phyloP scores from a whole-genome alignment of 179 eudicot species.

The Amaranthus tricolor region DNA sequence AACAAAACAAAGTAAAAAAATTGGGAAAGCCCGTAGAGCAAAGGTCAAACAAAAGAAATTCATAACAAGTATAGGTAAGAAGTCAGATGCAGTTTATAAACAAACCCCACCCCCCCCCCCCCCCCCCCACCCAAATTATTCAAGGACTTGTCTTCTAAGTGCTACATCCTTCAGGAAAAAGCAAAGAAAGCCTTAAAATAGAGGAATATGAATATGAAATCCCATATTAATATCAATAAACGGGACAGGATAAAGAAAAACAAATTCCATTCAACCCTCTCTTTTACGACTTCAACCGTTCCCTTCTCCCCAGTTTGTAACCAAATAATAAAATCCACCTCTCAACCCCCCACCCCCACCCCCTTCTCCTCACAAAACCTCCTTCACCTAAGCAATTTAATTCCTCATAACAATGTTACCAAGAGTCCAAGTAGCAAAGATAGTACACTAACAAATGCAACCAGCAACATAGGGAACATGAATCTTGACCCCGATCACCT shows the following conservation, averaged over 20 bases:
- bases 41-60: neutral
- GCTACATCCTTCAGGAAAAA: neutral
- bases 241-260: neutral
- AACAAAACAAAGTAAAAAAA: neutral
- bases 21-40: neutral
- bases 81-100: conserved; percentile 4
- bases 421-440: no score
- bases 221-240: neutral
- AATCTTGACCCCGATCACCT: no score
- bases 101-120: no score
- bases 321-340: no score
- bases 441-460: no score
- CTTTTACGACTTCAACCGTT: neutral
- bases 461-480: no score
- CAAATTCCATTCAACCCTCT: neutral
- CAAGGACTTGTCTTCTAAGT: neutral
- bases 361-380: no score
- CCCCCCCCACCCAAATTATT: no score
- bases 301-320: neutral
- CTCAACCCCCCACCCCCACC: no score
- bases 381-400: no score
- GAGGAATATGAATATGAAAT: neutral
- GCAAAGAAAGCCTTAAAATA: neutral
- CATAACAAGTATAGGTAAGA: neutral
- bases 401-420: no score